These are phyloP conservation scores for Colletotrichum sp. DNA, from an alignment of 2,329 filamentous ascomycete species.

Conservation along the genomic window DNA sequence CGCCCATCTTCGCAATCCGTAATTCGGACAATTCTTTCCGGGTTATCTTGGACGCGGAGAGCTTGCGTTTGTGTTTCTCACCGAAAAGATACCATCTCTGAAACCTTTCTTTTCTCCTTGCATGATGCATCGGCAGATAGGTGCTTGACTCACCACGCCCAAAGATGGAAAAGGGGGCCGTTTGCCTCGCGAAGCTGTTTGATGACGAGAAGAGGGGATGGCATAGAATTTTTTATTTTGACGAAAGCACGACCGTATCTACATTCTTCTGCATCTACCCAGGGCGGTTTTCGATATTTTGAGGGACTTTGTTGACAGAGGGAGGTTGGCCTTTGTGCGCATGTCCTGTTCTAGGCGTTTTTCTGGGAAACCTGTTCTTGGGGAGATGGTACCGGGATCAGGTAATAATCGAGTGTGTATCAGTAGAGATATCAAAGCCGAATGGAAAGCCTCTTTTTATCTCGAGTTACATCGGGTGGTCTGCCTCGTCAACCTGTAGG, in stretches of 20 bases:
- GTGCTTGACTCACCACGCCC: not conserved
- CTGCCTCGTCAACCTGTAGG: not conserved
- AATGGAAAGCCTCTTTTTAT: not conserved
- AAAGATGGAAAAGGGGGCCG: not conserved
- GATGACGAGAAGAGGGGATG: not conserved
- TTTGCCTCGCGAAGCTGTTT: not conserved
- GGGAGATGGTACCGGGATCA: not conserved
- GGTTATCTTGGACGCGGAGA: not conserved
- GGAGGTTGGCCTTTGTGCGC: not conserved
- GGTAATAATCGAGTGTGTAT: not conserved
- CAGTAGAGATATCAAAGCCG: not conserved
- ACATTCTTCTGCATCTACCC: slow-evolving; percentile 14
- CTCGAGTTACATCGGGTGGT: not conserved
- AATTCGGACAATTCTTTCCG: not conserved
- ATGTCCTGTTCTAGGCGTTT: not conserved
- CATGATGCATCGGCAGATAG: slow-evolving; percentile 3
- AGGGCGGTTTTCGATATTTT: not conserved
- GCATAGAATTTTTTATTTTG: not conserved
- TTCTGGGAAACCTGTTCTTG: not conserved
- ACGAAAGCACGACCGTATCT: slow-evolving; percentile 16
- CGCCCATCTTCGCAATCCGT: slow-evolving; percentile 36
- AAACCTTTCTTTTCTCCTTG: not conserved
- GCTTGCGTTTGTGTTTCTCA: not conserved
- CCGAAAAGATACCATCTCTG: not conserved
- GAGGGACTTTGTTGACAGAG: not conserved